Evolutionary conservation across 208 protist genomes (phyloP), one percentile per base, ranked within the genome.

Genomic region (Leishmania amazonensis): DNA sequence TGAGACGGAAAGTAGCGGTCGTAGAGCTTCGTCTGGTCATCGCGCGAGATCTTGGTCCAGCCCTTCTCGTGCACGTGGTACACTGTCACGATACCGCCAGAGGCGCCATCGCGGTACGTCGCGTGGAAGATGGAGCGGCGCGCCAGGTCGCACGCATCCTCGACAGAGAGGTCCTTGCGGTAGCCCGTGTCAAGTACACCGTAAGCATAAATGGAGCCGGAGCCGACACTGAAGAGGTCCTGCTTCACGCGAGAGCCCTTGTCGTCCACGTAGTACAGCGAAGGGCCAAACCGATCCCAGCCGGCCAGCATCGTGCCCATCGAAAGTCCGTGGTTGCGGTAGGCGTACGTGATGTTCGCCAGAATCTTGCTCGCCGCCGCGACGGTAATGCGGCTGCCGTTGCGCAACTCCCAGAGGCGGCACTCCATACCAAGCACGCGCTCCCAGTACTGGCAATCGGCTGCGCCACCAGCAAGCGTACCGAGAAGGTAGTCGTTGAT

Each of bases 381-480:
- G 28, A 99, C 99, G 38, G 99, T 99, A 83, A 99, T 99, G 65
- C 98, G 89, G 76, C 94, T 90, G 83, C 98, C 98, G 85, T 99
- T 99, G 85, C 98, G 93, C 67, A 98, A 85, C 89, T 97, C 94
- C 92, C 93, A 98, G 40, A 98, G 90, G 68, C 98, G 93, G 88
- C 98, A 99, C 83, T 98, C 93, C 87, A 96, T 93, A 28, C 97
- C 97, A 9, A 99, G 94, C 51, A 99, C 95, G 54, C 99, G 92
- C 87, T 99, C 97, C 99, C 99, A 99, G 93, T 98, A 99, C 78
- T 98, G 91, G 93, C 99, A 99, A 89, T 99, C 99, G 5, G 99
- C 99, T 45, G 99, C 99, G 92, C 99, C 99, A 79, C 98, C 98
- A 70, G 99, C 99, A 99, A 99, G 99, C 15, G 99, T 99, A 65